Evolutionary conservation across 2,329 filamentous ascomycete species (phyloP), one percentile per base, ranked within the genome.

Genomic region (Cadophora sp.): DNA sequence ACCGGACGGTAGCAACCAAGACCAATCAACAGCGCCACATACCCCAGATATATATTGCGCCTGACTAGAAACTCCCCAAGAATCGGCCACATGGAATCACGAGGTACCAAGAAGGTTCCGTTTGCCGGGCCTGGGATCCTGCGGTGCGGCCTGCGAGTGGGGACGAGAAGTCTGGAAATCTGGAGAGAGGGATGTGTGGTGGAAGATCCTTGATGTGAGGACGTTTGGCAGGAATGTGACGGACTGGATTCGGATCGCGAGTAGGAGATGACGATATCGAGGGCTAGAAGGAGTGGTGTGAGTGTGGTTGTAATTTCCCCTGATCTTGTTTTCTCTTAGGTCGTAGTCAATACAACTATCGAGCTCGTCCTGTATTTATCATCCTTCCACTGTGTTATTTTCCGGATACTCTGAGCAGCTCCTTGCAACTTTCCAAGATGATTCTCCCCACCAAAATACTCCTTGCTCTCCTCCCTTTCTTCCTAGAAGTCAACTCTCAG

Each of bases 391-490:
- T 48, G n/a, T 24, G 26, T 43, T 6, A 12, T 40, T 48, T 48
- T 40, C 27, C n/a, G 3, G 14, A 29, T 37, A 19, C 9, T 40
- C 27, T 26, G 3, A 11, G 8, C 34, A 31, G 14, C n/a, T 34
- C 26, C n/a, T 14, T 24, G 34, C n/a, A 3, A 22, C 22, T 19
- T n/a, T 37, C n/a, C 62, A 65, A 55, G 37, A 70, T 70, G 68
- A 24, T 61, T 26, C 63, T 68, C 26, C 56, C 69, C 0, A 53
- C 37, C 27, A 65, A 64, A n/a, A 48, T 62, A 9, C 72, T 76
- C 37, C 50, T 76, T 14, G 69, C 73, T 16, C 72, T 77, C 50
- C 73, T 77, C 46, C 74, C 74, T 9, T 74, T 75, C 70, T 73
- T 76, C 67, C 60, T 75, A 27, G 70, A 71, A 61, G 70, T 50